Evolutionary conservation across 768 basidiomycete species (phyloP), one percentile per base, ranked within the genome.

Genomic region (Lactifluus echinatus): DNA sequence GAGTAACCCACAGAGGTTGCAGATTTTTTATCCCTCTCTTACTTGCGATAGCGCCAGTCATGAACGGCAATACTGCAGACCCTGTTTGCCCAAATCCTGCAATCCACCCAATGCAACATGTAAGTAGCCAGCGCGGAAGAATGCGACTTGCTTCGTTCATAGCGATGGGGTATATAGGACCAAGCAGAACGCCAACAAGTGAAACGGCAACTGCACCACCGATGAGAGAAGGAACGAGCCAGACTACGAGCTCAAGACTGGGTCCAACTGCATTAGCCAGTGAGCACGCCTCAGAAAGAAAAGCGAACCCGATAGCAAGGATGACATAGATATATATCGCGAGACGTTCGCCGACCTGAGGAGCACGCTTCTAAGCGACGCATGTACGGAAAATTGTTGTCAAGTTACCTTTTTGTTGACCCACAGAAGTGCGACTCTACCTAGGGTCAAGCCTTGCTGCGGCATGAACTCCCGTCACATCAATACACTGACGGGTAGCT

Each of bases 161-260:
- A 19, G 72, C 67, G 47, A 74, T 69, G 3, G 74, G 75, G 61
- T 76, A 77, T 55, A 77, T 69, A 15, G 77, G 78, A 0, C 78
- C 79, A 23, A 81, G 69, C 34, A 78, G 63, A 15, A 82, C 52
- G 42, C 84, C 84, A 39, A 83, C 70, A 36, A 85, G 67, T 2
- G 80, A 71, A 46, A 80, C 75, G 12, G 77, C 73, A 6, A 85
- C 70, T 0, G 79, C 83, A 40, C 75, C 75, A 19, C 75, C 79
- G 26, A 82, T 68, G 42, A 86, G 67, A 4, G 73, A 75, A 1
- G 79, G 78, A 0, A 79, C 78, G 4, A 79, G 69, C 84, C 84
- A 85, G 10, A 85, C 70, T 34, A 79, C 67, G 36, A 85, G 64
- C 60, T 84, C 77, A 26, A 85, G 69, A 14, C 76, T 80, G 57